Conservation (phyloP, 2,329 filamentous ascomycete genomes). For the Apiospora kogelbergensis region DNA sequence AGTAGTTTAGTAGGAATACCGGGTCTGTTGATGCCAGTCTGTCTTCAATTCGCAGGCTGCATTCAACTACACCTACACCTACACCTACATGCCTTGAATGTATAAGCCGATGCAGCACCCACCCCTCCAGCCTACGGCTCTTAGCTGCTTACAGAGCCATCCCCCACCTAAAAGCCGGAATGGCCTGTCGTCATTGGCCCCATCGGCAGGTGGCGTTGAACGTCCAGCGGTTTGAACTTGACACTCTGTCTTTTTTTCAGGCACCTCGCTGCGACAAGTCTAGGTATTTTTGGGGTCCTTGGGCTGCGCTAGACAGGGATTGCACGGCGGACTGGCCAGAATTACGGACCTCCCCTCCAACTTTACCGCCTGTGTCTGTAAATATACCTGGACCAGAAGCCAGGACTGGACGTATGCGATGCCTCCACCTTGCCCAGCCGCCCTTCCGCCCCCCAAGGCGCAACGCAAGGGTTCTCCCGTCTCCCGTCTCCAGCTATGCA, state of each 20-base stretch:
- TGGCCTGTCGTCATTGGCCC: constrained; percentile 1
- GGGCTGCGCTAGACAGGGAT: neutral
- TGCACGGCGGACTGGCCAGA: neutral
- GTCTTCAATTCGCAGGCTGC: constrained; percentile 1
- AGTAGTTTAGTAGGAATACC: neutral
- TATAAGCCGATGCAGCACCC: neutral
- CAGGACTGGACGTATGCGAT: no score
- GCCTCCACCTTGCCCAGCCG: neutral
- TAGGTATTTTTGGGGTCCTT: constrained; percentile 1
- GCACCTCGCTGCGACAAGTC: neutral
- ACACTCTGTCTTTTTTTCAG: constrained; percentile 10
- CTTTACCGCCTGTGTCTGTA: neutral
- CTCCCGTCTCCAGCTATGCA: neutral
- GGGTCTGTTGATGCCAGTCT: neutral
- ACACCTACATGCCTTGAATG: neutral
- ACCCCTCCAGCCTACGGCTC: neutral
- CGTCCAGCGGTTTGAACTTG: constrained; percentile 1
- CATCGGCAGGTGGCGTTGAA: neutral
- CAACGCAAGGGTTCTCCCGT: neutral
- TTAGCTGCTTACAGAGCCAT: neutral
- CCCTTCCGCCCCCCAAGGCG: no score
- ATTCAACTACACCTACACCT: neutral
- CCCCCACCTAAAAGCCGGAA: constrained; percentile 3
- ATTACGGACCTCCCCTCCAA: neutral
- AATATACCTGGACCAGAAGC: no score